Base-by-base conservation (phyloP, 495 filamentous ascomycete species). In the Lineolata rhizophorae region DNA sequence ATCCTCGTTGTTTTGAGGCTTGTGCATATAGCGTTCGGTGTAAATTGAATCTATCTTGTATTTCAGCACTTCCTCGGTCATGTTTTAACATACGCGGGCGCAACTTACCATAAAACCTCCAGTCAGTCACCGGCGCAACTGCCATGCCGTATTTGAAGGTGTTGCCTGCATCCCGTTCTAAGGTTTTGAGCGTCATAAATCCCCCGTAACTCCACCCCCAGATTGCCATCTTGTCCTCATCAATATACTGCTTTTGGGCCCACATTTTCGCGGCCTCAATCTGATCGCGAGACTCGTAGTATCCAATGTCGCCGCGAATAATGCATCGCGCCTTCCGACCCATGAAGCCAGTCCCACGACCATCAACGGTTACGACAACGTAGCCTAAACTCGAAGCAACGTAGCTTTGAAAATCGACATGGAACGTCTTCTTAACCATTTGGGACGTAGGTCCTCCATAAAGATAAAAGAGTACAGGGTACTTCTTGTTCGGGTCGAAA, bases 161-260 rank as follows among this genome's bases (percentile, higher is more conserved):
- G 42, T 67, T 45, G 4, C 87, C 87, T 1, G 63, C 87, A 51
- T 97, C 87, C 39, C 70, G 62, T 54, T 97, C 87, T 2, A 97
- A 64, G 3, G 80, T 83, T 57, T 97, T 97, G 34, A 97, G 58
- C n/a, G 87, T 81, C 70, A 81, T 84, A 60, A 91, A 97, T 12
- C 87, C 87, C 20, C 87, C 87, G 46, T 84, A 97, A 39, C 77
- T 87, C 87, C 87, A 97, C 21, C 87, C 87, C 87, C 87, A 97
- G 44, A 97, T 92, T 1, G 83, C 85, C 36, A 97, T 69, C 20
- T 73, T 62, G 6, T 65, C 55, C 37, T 64, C 61, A 51, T 95
- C 90, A 3, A 91, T 74, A 50, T 95, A 95, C 18, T 61, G 47
- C 57, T 87, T 91, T 25, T 52, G 47, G 0, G 70, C 72, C 78